A percentile compares a stretch with the other conserved stretches of the same genome.
Evolutionary conservation across 176 grass and related monocot genomes (phyloP).

Genomic region (Triticum turgidum): DNA sequence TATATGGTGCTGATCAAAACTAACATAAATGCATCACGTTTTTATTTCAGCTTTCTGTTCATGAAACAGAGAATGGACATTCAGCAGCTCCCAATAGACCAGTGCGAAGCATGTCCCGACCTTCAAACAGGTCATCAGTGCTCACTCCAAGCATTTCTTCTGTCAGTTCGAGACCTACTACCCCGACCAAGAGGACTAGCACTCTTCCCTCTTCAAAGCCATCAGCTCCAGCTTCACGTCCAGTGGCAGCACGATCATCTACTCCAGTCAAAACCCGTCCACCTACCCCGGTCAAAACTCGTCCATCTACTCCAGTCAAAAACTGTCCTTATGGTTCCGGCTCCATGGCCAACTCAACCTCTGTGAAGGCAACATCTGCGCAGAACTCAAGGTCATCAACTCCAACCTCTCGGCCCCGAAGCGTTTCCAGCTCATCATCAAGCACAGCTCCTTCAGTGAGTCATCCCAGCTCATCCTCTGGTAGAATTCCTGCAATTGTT

Average conservation of each 20-base stretch:
- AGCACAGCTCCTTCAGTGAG: slow-evolving; percentile 34
- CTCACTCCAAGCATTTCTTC: slow-evolving; percentile 64
- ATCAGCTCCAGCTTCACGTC: slow-evolving; percentile 46
- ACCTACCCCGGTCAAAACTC: slow-evolving; percentile 54
- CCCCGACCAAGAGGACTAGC: slow-evolving; percentile 52
- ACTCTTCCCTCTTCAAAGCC: slow-evolving; percentile 51
- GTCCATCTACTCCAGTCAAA: slow-evolving; percentile 60
- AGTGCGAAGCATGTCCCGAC: slow-evolving; percentile 66
- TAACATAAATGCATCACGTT: slow-evolving; percentile 33
- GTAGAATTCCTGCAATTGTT: slow-evolving; percentile 34
- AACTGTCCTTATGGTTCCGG: slow-evolving; percentile 24
- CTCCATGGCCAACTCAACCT: slow-evolving; percentile 28
- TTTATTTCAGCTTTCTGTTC: slow-evolving; percentile 65
- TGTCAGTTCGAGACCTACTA: slow-evolving; percentile 70
- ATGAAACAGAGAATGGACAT: slow-evolving; percentile 69
- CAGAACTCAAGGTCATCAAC: slow-evolving; percentile 76
- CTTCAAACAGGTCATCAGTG: slow-evolving; percentile 59
- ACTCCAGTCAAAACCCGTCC: slow-evolving; percentile 64
- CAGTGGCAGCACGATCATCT: slow-evolving; percentile 55
- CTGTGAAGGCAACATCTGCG: slow-evolving; percentile 38
- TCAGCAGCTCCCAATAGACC: slow-evolving; percentile 45
- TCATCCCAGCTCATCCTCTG: slow-evolving; percentile 39
- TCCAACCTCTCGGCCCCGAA: slow-evolving; percentile 53
- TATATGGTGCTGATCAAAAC: background rate
- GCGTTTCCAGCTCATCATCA: slow-evolving; percentile 43